Evolutionary conservation across 2,329 filamentous ascomycete genomes (phyloP).

Genomic region (Fusarium metavorans): DNA sequence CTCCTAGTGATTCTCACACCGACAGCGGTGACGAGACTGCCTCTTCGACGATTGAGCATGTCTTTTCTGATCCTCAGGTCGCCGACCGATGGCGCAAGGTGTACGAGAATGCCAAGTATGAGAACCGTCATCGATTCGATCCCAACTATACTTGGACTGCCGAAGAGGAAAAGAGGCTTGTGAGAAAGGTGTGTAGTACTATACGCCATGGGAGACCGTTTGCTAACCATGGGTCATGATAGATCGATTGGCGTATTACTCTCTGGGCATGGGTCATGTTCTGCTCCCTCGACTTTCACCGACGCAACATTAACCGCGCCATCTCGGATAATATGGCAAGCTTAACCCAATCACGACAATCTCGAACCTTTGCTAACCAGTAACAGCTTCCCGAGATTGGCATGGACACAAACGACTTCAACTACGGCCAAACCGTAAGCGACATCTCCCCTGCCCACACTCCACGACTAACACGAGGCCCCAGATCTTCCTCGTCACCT

Average conservation of each 20-base stretch:
- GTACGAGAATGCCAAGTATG: slow-evolving; percentile 68
- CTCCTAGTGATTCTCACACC: slow-evolving; percentile 4
- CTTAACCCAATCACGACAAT: neutral
- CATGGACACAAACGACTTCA: slow-evolving; percentile 60
- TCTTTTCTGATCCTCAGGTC: slow-evolving; percentile 63
- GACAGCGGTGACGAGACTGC: slow-evolving; percentile 41
- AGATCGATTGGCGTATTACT: slow-evolving; percentile 60
- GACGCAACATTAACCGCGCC: slow-evolving; percentile 60
- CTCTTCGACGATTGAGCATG: slow-evolving; percentile 48
- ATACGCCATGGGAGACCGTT: neutral
- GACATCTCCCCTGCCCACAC: neutral
- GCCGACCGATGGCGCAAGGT: slow-evolving; percentile 65
- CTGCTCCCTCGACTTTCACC: slow-evolving; percentile 58
- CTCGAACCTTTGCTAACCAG: slow-evolving; percentile 3
- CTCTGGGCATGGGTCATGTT: slow-evolving; percentile 62
- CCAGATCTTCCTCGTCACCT: slow-evolving; percentile 58
- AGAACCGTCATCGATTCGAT: slow-evolving; percentile 72
- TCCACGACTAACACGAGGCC: neutral
- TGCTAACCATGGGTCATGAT: slow-evolving; percentile 31
- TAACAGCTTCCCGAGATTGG: slow-evolving; percentile 52
- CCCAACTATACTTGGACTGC: slow-evolving; percentile 56
- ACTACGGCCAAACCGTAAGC: slow-evolving; percentile 55
- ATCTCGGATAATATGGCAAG: slow-evolving; percentile 55
- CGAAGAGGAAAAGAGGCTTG: slow-evolving; percentile 60
- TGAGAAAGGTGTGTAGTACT: slow-evolving; percentile 54